Evolutionary conservation across 352 stramenopile species (phyloP).

Genomic region (Phytophthora meadii): DNA sequence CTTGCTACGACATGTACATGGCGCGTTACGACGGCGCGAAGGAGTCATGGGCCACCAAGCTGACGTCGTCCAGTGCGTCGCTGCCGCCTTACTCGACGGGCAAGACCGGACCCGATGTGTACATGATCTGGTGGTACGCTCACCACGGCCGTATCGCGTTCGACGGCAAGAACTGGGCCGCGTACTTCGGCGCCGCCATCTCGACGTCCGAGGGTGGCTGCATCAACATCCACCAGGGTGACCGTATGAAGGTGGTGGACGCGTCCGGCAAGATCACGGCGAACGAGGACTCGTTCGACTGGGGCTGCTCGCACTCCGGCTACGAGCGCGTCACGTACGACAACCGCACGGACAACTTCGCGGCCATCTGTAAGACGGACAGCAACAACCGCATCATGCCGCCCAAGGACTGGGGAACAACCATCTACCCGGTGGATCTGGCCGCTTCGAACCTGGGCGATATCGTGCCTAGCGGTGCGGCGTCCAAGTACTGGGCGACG

Average conservation of each 20-base stretch:
- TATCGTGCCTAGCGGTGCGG: slow-evolving; percentile 45
- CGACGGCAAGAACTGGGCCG: slow-evolving; percentile 67
- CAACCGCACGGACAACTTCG: slow-evolving; percentile 49
- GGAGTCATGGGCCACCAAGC: slow-evolving; percentile 65
- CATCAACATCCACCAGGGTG: slow-evolving; percentile 78
- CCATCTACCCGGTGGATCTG: slow-evolving; percentile 66
- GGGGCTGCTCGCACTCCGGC: slow-evolving; percentile 65
- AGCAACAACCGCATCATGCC: slow-evolving; percentile 79
- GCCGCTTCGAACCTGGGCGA: slow-evolving; percentile 56
- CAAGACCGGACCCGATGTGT: slow-evolving; percentile 54
- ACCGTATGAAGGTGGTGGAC: slow-evolving; percentile 72
- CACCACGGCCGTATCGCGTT: slow-evolving; percentile 68
- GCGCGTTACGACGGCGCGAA: slow-evolving; percentile 56
- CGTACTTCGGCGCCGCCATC: slow-evolving; percentile 67
- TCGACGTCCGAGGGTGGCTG: slow-evolving; percentile 60
- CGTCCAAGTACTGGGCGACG: slow-evolving; percentile 64
- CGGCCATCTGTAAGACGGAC: slow-evolving; percentile 71
- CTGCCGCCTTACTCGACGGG: slow-evolving; percentile 61
- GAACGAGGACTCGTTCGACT: slow-evolving; percentile 55
- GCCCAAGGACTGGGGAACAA: slow-evolving; percentile 53
- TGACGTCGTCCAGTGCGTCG: slow-evolving; percentile 55
- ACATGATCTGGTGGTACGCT: slow-evolving; percentile 79
- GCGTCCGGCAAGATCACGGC: slow-evolving; percentile 47
- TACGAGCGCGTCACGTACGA: slow-evolving; percentile 72
- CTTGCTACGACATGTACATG: slow-evolving; percentile 75